These are phyloP conservation scores for Plantago rigida DNA, from an alignment of 305 asterid species.

Conservation along the genomic window DNA sequence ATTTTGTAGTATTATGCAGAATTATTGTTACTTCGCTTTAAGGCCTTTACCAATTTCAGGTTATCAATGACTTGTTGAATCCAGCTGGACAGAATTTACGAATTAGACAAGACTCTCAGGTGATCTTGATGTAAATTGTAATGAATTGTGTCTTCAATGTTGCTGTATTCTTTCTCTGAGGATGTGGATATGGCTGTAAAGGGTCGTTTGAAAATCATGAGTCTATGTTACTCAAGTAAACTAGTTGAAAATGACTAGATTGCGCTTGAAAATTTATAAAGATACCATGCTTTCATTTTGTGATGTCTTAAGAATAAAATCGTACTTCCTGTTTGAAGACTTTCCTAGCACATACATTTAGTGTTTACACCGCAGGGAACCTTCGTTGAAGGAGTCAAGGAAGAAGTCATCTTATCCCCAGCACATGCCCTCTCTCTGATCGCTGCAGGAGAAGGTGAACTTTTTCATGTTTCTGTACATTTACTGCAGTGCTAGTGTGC, in stretches of 20 bases:
- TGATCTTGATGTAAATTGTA: constrained; percentile 27
- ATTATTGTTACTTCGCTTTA: constrained; percentile 21
- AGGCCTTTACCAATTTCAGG: constrained; percentile 47
- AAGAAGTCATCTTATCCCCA: constrained; percentile 93
- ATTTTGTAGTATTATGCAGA: constrained; percentile 3
- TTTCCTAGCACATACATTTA: constrained; percentile 12
- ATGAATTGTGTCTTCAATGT: constrained; percentile 3
- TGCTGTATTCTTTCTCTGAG: background rate
- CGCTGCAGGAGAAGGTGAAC: constrained; percentile 98
- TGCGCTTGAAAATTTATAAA: constrained; percentile 1
- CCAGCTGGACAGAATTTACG: constrained; percentile 99
- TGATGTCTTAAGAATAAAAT: constrained; percentile 9
- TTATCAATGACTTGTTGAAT: constrained; percentile 92
- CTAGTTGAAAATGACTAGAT: background rate
- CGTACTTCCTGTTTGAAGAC: constrained; percentile 2
- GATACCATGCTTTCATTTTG: constrained; percentile 2
- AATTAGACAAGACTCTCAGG: constrained; percentile 95
- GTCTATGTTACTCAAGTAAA: background rate
- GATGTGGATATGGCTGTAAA: background rate
- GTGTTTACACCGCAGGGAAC: constrained; percentile 59
- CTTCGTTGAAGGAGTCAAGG: constrained; percentile 95
- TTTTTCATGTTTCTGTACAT: constrained; percentile 7
- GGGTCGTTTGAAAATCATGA: background rate
- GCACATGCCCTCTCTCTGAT: constrained; percentile 98
- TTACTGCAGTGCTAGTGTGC: background rate